These are phyloP conservation scores for Endothia cerciana DNA, from an alignment of 2,329 filamentous ascomycete genomes.

Conservation along the genomic window DNA sequence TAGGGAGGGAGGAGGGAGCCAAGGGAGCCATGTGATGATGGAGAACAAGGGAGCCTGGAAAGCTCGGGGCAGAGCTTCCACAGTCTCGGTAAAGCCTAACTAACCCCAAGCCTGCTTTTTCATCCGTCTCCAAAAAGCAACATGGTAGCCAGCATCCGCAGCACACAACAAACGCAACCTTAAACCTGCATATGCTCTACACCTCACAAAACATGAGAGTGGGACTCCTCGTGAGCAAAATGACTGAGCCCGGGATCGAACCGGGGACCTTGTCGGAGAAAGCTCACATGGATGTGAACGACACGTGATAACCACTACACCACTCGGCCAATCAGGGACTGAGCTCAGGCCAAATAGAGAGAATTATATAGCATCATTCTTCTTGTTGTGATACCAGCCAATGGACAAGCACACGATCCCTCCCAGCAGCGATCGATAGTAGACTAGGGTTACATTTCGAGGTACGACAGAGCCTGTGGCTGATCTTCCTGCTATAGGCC, in stretches of 20 bases:
- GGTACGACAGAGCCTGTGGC: neutral
- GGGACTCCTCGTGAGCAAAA: neutral
- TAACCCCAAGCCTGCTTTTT: neutral
- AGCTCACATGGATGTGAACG: conserved; percentile 20
- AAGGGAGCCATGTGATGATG: neutral
- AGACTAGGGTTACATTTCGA: neutral
- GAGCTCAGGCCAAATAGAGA: too few species aligned
- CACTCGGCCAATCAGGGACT: conserved; percentile 1
- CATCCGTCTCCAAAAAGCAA: neutral
- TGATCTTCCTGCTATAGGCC: neutral
- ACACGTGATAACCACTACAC: conserved; percentile 26
- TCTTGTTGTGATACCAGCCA: neutral
- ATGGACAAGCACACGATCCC: neutral
- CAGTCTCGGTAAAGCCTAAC: neutral
- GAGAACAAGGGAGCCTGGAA: neutral
- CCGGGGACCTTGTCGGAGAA: conserved; percentile 23
- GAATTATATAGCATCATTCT: too few species aligned
- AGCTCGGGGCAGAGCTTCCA: neutral
- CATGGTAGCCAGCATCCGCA: too few species aligned
- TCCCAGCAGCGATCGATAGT: neutral
- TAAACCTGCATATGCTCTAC: too few species aligned
- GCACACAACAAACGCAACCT: too few species aligned
- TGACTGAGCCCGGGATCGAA: conserved; percentile 22
- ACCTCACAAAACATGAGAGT: neutral
- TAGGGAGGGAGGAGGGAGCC: too few species aligned